These are phyloP conservation scores for Boletus rubroflammeus DNA, from an alignment of 768 basidiomycete species.

Conservation along the genomic window DNA sequence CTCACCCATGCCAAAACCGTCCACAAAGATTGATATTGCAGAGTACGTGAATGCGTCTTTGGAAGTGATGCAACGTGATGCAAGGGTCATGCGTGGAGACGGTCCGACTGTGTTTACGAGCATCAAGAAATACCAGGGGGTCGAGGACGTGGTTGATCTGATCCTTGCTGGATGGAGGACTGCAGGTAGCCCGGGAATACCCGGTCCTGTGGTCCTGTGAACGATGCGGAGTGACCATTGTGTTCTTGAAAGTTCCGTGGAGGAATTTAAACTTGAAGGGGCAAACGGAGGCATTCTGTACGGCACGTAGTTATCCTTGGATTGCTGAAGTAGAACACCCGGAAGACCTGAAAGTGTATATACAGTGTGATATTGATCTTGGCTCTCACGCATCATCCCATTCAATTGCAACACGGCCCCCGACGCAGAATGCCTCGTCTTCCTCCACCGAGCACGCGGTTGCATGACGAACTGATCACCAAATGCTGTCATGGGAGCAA, in stretches of 20 bases:
- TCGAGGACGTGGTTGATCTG: conserved; percentile 77
- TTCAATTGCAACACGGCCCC: not conserved
- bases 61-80: conserved; percentile 91
- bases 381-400: conserved; percentile 8
- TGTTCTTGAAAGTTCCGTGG: not conserved
- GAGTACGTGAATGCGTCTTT: conserved; percentile 90
- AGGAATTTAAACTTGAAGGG: too few species aligned
- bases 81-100: conserved; percentile 89
- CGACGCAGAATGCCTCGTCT: not conserved
- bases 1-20: not conserved
- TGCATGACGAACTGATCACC: not conserved
- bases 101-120: conserved; percentile 92
- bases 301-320: conserved; percentile 3
- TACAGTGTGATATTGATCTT: not conserved
- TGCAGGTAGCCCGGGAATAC: conserved; percentile 69
- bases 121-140: conserved; percentile 72
- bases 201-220: conserved; percentile 35
- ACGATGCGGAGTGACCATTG: not conserved
- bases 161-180: conserved; percentile 87
- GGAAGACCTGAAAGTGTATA: conserved; percentile 2
- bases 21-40: conserved; percentile 81
- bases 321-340: conserved; percentile 3
- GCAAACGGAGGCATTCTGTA: not conserved
- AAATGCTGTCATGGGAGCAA: conserved; percentile 1
- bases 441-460: not conserved